These are phyloP conservation scores for Fonsecaea multimorphosa DNA, from an alignment of 2,329 filamentous ascomycete species.

Conservation along the genomic window DNA sequence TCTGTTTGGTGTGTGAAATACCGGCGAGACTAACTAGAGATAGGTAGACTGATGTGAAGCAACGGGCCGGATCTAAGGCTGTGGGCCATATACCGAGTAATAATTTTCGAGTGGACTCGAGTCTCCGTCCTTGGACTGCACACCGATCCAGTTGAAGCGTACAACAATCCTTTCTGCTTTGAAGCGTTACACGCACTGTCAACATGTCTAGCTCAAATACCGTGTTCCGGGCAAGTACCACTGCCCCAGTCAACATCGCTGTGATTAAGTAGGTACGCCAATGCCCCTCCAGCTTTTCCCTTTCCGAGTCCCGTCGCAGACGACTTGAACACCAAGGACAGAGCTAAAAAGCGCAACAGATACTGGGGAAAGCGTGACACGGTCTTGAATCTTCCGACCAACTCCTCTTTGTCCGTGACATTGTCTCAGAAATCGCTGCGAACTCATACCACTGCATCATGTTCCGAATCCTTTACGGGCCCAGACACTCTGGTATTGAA, in stretches of 20 bases:
- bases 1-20: no score
- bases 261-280: constrained; percentile 42
- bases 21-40: no score
- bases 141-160: constrained; percentile 8
- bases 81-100: no score
- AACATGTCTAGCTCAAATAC: constrained; percentile 33
- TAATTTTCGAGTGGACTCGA: no score
- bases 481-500: constrained; percentile 81
- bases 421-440: constrained; percentile 92
- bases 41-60: no score
- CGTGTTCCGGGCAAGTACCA: constrained; percentile 91
- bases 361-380: constrained; percentile 98
- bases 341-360: constrained; percentile 46
- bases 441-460: constrained; percentile 94
- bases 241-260: constrained; percentile 63
- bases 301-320: background rate
- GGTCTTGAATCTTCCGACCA: constrained; percentile 94
- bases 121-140: background rate
- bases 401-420: constrained; percentile 95
- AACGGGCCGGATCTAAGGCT: no score
- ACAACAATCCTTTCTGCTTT: background rate
- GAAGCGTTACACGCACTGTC: background rate
- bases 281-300: constrained; percentile 19
- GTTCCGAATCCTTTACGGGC: constrained; percentile 72
- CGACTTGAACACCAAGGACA: background rate